phyloP scores from a whole-genome alignment of 1,284 basidiomycete genomes.

The Austroboletus niveus region DNA sequence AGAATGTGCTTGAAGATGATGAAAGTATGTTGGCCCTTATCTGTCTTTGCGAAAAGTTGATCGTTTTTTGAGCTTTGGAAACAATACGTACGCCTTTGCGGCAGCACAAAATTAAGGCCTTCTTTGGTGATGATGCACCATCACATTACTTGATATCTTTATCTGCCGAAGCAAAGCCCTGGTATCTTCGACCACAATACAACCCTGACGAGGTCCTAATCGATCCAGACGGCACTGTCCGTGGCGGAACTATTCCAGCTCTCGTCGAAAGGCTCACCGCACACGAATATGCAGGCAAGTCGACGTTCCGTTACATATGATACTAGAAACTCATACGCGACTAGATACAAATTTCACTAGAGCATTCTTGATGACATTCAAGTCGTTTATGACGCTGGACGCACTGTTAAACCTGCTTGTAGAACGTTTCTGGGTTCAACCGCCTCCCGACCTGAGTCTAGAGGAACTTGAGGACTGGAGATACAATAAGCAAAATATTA shows the following conservation, averaged over 20 bases:
- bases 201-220: conserved; percentile 64
- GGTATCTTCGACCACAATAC: conserved; percentile 69
- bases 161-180: conserved; percentile 50
- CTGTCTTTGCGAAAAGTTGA: neutral
- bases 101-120: conserved; percentile 51
- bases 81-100: conserved; percentile 19
- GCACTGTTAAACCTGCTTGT: conserved; percentile 66
- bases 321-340: conserved; percentile 2
- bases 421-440: conserved; percentile 62
- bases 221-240: conserved; percentile 63
- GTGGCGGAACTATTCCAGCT: conserved; percentile 68
- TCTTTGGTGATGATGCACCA: conserved; percentile 62
- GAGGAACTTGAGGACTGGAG: conserved; percentile 66
- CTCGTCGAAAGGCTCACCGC: conserved; percentile 72
- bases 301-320: neutral
- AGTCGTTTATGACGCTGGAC: conserved; percentile 70
- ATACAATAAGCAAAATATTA: conserved; percentile 67
- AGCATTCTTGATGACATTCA: conserved; percentile 81
- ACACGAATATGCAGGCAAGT: conserved; percentile 59
- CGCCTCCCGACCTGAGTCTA: conserved; percentile 52
- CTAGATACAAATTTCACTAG: conserved; percentile 66
- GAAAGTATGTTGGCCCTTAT: conserved; percentile 11
- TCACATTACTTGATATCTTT: conserved; percentile 40
- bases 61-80: conserved; percentile 12
- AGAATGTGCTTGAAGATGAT: conserved; percentile 13